Evolutionary conservation across 352 stramenopile genomes (phyloP).

Genomic region (Pseudoperonospora humuli): DNA sequence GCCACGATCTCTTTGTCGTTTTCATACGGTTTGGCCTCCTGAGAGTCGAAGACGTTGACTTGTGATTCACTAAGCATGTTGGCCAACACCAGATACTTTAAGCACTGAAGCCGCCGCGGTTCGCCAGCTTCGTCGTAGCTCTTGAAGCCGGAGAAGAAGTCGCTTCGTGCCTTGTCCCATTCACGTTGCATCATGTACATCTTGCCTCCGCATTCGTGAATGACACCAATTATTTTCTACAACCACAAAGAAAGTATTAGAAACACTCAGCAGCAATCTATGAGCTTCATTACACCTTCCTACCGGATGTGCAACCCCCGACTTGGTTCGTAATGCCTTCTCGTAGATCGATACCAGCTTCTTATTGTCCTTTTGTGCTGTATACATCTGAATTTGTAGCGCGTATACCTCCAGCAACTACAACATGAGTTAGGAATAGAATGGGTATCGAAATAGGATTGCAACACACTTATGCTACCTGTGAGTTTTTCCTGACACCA

Average conservation of each 20-base stretch:
- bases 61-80: conserved; percentile 93
- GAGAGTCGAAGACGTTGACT: conserved; percentile 94
- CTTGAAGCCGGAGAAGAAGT: conserved; percentile 95
- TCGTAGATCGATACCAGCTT: conserved; percentile 91
- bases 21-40: conserved; percentile 89
- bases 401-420: conserved; percentile 91
- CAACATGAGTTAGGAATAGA: conserved; percentile 10
- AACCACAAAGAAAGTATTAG: conserved; percentile 1
- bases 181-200: conserved; percentile 94
- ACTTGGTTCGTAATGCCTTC: conserved; percentile 85
- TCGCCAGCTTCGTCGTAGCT: conserved; percentile 95
- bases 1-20: conserved; percentile 93
- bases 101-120: conserved; percentile 81
- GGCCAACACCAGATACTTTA: conserved; percentile 93
- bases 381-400: conserved; percentile 91
- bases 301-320: conserved; percentile 84
- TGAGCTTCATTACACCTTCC: neutral
- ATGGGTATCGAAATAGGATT: conserved; percentile 6
- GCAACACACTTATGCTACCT: conserved; percentile 25
- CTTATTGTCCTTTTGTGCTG: conserved; percentile 89
- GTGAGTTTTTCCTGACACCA: conserved; percentile 73
- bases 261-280: neutral
- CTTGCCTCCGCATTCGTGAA: conserved; percentile 93
- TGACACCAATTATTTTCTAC: conserved; percentile 90
- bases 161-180: conserved; percentile 88